A percentile compares a stretch with the other conserved stretches of the same genome.
phyloP scores from a whole-genome alignment of 805 yeast genomes.

The Saturnispora hagleri region DNA sequence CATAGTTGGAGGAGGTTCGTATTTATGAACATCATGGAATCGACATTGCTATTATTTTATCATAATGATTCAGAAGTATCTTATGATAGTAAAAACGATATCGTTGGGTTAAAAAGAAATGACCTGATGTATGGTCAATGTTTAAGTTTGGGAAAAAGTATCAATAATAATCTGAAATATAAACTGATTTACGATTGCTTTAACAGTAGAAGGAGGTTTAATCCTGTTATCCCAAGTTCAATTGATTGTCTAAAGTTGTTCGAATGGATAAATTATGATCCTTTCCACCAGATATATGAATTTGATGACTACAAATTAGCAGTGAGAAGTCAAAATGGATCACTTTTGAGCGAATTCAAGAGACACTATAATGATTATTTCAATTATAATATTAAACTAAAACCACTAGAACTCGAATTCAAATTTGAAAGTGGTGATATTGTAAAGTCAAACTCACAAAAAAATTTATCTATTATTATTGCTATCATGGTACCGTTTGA shows the following conservation, averaged over 20 bases:
- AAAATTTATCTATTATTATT: background rate
- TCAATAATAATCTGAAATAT: background rate
- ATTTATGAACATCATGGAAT: background rate
- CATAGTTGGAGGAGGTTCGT: constrained; percentile 2
- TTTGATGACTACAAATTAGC: background rate
- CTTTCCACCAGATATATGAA: background rate
- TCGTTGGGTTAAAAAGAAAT: background rate
- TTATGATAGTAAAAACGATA: background rate
- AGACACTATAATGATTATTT: background rate
- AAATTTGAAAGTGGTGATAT: constrained; percentile 4
- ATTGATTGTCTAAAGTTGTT: background rate
- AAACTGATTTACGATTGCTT: background rate
- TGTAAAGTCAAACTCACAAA: background rate
- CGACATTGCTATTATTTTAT: background rate
- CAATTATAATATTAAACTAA: background rate
- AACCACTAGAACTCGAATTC: background rate
- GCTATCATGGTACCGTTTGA: background rate
- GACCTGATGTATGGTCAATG: background rate
- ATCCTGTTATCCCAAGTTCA: background rate
- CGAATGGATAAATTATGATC: background rate
- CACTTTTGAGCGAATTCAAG: background rate
- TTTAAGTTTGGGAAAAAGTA: background rate
- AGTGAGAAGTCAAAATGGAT: background rate
- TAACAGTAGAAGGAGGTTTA: background rate
- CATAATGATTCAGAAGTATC: background rate